Evolutionary conservation across 2,329 filamentous ascomycete genomes (phyloP).

Genomic region (Alternaria sp.): DNA sequence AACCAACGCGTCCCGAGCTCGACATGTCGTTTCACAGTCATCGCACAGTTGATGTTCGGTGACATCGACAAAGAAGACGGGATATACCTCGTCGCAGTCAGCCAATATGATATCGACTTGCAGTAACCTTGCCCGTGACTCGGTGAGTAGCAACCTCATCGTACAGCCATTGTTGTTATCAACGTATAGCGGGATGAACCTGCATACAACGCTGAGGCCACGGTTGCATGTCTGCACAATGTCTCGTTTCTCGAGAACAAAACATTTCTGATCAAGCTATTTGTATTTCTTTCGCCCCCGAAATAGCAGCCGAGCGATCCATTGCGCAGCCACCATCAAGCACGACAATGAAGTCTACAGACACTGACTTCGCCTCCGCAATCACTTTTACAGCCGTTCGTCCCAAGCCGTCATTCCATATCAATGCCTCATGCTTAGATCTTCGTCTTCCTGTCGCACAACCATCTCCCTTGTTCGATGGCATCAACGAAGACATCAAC

Average conservation of each 20-base stretch:
- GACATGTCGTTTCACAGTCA: background rate
- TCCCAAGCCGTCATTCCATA: background rate
- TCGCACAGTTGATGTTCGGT: background rate
- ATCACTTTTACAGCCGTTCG: background rate
- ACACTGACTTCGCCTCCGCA: background rate
- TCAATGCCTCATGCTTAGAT: background rate
- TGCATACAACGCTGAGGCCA: background rate
- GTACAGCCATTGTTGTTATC: background rate
- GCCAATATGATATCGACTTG: too few species aligned
- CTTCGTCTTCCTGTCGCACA: background rate
- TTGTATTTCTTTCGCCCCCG: background rate
- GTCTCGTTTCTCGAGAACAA: background rate
- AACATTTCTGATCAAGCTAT: background rate
- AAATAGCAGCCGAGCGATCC: background rate
- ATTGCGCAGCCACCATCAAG: background rate
- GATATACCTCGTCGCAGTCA: background rate
- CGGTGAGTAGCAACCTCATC: background rate
- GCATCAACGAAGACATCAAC: slow-evolving; percentile 11
- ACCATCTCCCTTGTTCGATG: slow-evolving; percentile 13
- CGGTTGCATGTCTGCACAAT: background rate
- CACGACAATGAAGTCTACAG: slow-evolving; percentile 5
- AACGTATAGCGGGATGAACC: too few species aligned
- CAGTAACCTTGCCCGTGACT: background rate
- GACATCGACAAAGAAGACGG: background rate
- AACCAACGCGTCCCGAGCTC: background rate